Conservation (phyloP, 176 grass and related monocot genomes). For the Hyparrhenia diplandra region DNA sequence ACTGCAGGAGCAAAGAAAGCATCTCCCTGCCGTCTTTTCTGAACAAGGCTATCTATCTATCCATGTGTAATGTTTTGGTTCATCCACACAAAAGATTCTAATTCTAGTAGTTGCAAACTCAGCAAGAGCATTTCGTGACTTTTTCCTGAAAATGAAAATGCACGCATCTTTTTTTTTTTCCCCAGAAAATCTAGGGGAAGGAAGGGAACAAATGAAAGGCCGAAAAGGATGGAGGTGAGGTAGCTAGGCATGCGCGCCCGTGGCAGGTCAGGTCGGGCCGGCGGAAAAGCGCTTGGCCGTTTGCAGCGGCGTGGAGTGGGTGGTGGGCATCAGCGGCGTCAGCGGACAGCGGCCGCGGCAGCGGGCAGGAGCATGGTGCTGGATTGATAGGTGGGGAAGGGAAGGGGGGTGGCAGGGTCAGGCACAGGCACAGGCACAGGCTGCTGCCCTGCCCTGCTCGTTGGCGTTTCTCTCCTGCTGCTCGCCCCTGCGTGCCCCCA, state of each 20-base stretch:
- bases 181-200: not conserved
- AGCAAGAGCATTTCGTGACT: not conserved
- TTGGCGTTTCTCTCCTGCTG: not conserved
- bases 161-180: not conserved
- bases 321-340: constrained; percentile 23
- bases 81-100: not conserved
- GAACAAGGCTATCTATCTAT: not conserved
- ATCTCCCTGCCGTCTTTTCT: not conserved
- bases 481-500: not conserved
- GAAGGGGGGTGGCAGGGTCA: not conserved
- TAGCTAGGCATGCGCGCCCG: constrained; percentile 33
- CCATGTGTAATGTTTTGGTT: not conserved
- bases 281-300: constrained; percentile 31
- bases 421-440: not conserved
- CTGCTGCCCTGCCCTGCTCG: not conserved
- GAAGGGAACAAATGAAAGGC: not conserved
- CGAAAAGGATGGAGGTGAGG: not conserved
- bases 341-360: not conserved
- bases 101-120: not conserved
- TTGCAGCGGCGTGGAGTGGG: constrained; percentile 38
- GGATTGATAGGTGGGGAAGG: constrained; percentile 29
- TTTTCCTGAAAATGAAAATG: not conserved
- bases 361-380: not conserved
- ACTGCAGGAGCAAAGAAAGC: not conserved
- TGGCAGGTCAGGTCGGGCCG: constrained; percentile 6